Evolutionary conservation across 1,284 basidiomycete species (phyloP).

Genomic region (Wallemia hederae): DNA sequence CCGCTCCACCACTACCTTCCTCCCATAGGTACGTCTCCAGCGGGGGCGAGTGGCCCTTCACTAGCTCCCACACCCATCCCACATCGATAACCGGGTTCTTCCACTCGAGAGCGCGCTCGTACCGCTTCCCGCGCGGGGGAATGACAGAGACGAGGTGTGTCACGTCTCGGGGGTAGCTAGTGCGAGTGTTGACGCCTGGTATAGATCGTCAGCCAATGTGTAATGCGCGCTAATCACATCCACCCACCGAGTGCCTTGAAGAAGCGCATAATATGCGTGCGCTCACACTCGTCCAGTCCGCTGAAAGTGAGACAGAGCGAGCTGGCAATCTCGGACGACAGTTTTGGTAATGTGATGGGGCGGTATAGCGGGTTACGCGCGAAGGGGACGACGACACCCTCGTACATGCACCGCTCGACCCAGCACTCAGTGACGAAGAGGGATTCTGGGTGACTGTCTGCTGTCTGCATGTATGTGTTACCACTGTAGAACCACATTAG

Average conservation of each 20-base stretch:
- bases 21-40: not conserved
- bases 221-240: not conserved
- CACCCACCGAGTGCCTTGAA: not conserved
- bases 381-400: conserved; percentile 28
- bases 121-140: not conserved
- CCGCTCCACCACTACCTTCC: too few relatives aligned
- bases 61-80: not conserved
- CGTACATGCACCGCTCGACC: conserved; percentile 42
- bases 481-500: not conserved
- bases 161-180: not conserved
- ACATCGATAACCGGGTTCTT: not conserved
- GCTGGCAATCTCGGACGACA: not conserved
- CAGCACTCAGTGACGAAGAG: conserved; percentile 39
- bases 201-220: not conserved
- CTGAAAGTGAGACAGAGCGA: not conserved
- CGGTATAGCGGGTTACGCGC: conserved; percentile 32
- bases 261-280: not conserved
- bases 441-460: not conserved
- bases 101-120: not conserved
- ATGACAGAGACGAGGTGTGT: not conserved
- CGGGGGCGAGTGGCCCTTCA: not conserved
- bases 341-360: conserved; percentile 15
- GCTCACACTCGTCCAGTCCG: not conserved
- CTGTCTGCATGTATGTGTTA: not conserved
- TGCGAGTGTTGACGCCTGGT: not conserved